Conservation (phyloP, 768 basidiomycete genomes). For the Collybia nuda region DNA sequence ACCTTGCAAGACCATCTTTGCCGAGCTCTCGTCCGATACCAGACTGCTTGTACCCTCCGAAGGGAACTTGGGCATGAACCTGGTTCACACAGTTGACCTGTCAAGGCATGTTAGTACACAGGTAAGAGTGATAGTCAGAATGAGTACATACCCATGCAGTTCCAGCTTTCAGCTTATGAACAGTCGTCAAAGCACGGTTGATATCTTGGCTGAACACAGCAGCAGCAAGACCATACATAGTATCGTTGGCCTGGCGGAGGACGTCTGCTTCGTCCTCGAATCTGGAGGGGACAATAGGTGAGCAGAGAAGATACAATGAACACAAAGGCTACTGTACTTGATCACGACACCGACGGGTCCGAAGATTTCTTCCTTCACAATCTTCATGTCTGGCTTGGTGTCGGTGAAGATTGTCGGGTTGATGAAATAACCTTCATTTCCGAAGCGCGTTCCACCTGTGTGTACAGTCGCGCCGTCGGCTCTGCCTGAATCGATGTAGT, state of each 20-base stretch:
- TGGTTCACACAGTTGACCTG: constrained; percentile 46
- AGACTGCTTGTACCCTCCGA: constrained; percentile 4
- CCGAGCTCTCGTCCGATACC: constrained; percentile 3
- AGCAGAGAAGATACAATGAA: too few relatives aligned
- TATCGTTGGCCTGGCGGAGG: constrained; percentile 79
- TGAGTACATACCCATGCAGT: constrained; percentile 62
- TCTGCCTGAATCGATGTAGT: constrained; percentile 76
- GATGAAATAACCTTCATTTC: constrained; percentile 60
- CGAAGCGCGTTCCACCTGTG: constrained; percentile 60
- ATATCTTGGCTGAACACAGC: constrained; percentile 84
- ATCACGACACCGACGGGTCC: constrained; percentile 3
- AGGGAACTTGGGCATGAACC: constrained; percentile 38
- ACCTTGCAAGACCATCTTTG: neutral
- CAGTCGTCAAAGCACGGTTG: constrained; percentile 68
- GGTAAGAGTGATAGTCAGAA: neutral
- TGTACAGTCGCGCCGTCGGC: constrained; percentile 67
- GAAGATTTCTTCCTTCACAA: constrained; percentile 76
- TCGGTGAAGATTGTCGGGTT: constrained; percentile 75
- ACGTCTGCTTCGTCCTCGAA: constrained; percentile 39
- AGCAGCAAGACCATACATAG: constrained; percentile 83
- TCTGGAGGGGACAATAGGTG: too few relatives aligned
- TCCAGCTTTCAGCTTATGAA: constrained; percentile 78
- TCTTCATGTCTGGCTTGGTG: constrained; percentile 67
- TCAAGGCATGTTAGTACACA: constrained; percentile 12
- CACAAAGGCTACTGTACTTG: neutral